Conservation (phyloP, 1,284 basidiomycete species). For the Gymnopus androsaceus region DNA sequence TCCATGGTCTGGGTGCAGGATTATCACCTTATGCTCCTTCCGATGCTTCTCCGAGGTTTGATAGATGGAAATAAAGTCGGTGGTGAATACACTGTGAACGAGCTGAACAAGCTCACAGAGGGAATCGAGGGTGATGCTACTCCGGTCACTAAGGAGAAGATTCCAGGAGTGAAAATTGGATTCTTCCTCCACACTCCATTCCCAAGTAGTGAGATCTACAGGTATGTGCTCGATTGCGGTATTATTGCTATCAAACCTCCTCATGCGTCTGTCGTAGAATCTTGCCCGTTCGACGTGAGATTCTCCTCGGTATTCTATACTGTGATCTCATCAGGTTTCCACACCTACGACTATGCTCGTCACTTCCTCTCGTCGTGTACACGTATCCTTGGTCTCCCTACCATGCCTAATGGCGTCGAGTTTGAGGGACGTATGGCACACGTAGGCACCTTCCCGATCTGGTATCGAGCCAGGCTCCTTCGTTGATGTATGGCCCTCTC, state of each 20-base stretch:
- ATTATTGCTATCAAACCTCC: too few relatives aligned
- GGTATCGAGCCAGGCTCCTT: slow-evolving; percentile 96
- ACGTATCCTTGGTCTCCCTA: slow-evolving; percentile 92
- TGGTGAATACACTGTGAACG: slow-evolving; percentile 64
- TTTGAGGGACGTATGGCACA: slow-evolving; percentile 94
- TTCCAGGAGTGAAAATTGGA: slow-evolving; percentile 84
- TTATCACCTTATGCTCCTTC: slow-evolving; percentile 97
- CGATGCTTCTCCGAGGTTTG: slow-evolving; percentile 88
- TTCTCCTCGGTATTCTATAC: slow-evolving; percentile 91
- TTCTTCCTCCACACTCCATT: slow-evolving; percentile 99
- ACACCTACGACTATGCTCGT: slow-evolving; percentile 99
- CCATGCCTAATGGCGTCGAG: slow-evolving; percentile 97
- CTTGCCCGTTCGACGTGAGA: slow-evolving; percentile 94
- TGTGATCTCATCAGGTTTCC: slow-evolving; percentile 98
- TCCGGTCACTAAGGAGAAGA: slow-evolving; percentile 37
- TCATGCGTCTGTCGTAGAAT: slow-evolving; percentile 55
- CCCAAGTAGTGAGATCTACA: slow-evolving; percentile 97
- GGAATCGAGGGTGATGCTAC: slow-evolving; percentile 67
- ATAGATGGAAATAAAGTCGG: slow-evolving; percentile 71
- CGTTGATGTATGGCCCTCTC: slow-evolving; percentile 58
- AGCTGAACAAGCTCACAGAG: slow-evolving; percentile 76
- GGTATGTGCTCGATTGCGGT: slow-evolving; percentile 53
- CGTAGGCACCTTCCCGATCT: slow-evolving; percentile 98
- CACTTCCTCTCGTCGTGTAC: slow-evolving; percentile 99
- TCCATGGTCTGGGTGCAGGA: slow-evolving; percentile 99